Evolutionary conservation across 768 basidiomycete genomes (phyloP).

Genomic region (Porpolomopsis calyptriformis): DNA sequence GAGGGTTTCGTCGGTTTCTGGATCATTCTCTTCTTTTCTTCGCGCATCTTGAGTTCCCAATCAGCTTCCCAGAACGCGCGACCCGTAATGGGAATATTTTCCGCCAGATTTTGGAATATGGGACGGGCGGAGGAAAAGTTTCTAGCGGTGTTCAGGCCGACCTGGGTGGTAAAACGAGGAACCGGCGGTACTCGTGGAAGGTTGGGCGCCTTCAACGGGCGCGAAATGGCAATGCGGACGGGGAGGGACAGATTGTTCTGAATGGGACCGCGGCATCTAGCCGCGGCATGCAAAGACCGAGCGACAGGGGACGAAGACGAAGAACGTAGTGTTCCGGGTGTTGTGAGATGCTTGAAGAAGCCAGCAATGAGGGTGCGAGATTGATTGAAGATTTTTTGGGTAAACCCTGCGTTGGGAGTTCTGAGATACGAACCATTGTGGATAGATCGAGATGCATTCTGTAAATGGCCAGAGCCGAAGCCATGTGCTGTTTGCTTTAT

Average conservation of each 20-base stretch:
- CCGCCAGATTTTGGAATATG: slow-evolving; percentile 68
- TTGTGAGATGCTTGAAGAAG: slow-evolving; percentile 45
- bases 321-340: slow-evolving; percentile 38
- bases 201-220: slow-evolving; percentile 36
- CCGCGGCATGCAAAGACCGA: slow-evolving; percentile 20
- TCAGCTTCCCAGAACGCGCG: slow-evolving; percentile 70
- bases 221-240: slow-evolving; percentile 39
- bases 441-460: slow-evolving; percentile 29
- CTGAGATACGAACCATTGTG: slow-evolving; percentile 35
- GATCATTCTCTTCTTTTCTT: slow-evolving; percentile 28
- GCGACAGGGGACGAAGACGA: slow-evolving; percentile 17
- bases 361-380: slow-evolving; percentile 46
- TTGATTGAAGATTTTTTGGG: slow-evolving; percentile 39
- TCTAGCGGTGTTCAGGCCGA: slow-evolving; percentile 67
- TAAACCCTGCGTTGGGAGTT: slow-evolving; percentile 22
- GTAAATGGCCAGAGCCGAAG: slow-evolving; percentile 19
- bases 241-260: slow-evolving; percentile 48
- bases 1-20: slow-evolving; percentile 18
- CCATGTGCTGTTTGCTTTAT: slow-evolving; percentile 12
- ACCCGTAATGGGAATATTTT: slow-evolving; percentile 70
- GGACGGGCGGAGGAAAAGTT: slow-evolving; percentile 67
- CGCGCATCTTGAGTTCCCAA: slow-evolving; percentile 46
- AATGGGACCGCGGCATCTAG: slow-evolving; percentile 30
- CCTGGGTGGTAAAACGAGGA: slow-evolving; percentile 44
- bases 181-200: slow-evolving; percentile 48